Conservation (phyloP, 805 yeast genomes). For the Saccharomyces mikatae region DNA sequence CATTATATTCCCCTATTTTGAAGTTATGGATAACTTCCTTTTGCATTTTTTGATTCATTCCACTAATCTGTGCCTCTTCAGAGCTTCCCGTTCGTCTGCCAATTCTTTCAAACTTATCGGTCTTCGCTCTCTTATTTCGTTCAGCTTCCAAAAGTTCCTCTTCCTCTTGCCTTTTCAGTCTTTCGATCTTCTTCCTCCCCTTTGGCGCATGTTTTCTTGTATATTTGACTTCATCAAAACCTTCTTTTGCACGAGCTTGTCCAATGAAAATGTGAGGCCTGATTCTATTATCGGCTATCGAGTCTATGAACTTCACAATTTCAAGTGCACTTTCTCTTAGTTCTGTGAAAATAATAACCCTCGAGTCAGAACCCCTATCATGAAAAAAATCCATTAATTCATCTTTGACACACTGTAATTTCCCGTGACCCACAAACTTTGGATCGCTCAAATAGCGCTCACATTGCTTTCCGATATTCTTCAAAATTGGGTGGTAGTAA, state of each 20-base stretch:
- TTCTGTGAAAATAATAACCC: slow-evolving; percentile 83
- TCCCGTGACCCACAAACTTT: slow-evolving; percentile 55
- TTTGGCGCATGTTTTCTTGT: slow-evolving; percentile 37
- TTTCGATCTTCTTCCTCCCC: slow-evolving; percentile 35
- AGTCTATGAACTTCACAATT: slow-evolving; percentile 58
- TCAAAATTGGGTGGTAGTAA: slow-evolving; percentile 44
- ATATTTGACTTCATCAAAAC: slow-evolving; percentile 51
- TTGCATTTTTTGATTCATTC: slow-evolving; percentile 88
- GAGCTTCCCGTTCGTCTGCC: slow-evolving; percentile 51
- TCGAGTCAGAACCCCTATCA: slow-evolving; percentile 41
- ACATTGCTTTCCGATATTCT: slow-evolving; percentile 37
- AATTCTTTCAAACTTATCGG: slow-evolving; percentile 29
- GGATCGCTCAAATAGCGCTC: slow-evolving; percentile 36
- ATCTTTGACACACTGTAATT: slow-evolving; percentile 50
- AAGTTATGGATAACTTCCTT: slow-evolving; percentile 69
- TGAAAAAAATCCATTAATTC: slow-evolving; percentile 52
- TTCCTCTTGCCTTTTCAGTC: slow-evolving; percentile 28
- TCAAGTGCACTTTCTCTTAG: slow-evolving; percentile 85
- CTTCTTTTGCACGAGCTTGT: slow-evolving; percentile 70
- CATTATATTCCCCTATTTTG: slow-evolving; percentile 63
- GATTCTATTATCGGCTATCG: slow-evolving; percentile 29
- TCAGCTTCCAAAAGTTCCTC: slow-evolving; percentile 25
- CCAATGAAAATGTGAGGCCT: slow-evolving; percentile 89
- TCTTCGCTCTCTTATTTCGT: slow-evolving; percentile 27
- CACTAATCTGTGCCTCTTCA: slow-evolving; percentile 66